A percentile compares a stretch with the other conserved stretches of the same genome.
Conservation (phyloP, 1,284 basidiomycete genomes). For the Neonothopanus nambi region DNA sequence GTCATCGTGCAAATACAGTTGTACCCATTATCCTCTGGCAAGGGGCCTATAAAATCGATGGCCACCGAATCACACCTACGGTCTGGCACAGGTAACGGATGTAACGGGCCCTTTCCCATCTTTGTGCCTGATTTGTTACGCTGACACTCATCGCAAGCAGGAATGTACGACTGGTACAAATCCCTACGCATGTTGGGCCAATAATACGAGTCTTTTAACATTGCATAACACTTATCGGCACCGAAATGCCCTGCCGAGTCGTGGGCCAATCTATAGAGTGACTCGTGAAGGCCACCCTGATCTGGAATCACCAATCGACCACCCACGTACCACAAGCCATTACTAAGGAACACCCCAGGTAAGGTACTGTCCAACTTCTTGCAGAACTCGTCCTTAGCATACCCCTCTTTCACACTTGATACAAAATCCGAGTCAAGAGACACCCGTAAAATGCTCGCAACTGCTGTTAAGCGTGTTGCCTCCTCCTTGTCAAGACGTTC, state of each 20-base stretch:
- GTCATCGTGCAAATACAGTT: slow-evolving; percentile 40
- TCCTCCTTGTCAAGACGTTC: no score
- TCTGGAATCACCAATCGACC: slow-evolving; percentile 7
- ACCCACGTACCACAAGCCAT: slow-evolving; percentile 13
- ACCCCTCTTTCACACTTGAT: background rate
- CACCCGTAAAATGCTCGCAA: background rate
- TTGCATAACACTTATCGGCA: slow-evolving; percentile 22
- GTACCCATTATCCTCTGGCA: slow-evolving; percentile 19
- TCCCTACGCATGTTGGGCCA: slow-evolving; percentile 36
- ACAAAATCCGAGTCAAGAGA: background rate
- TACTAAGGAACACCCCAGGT: background rate
- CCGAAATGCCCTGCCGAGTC: slow-evolving; percentile 30
- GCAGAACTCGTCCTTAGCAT: background rate
- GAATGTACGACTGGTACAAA: slow-evolving; percentile 22
- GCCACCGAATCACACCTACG: slow-evolving; percentile 16
- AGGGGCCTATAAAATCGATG: slow-evolving; percentile 24
- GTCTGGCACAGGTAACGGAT: slow-evolving; percentile 23
- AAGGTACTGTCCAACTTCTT: background rate
- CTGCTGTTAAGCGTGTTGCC: background rate
- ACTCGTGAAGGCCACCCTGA: background rate
- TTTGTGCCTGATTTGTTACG: slow-evolving; percentile 16
- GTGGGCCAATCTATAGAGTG: slow-evolving; percentile 25
- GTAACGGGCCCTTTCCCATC: slow-evolving; percentile 18
- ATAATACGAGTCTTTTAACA: slow-evolving; percentile 27
- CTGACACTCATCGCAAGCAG: slow-evolving; percentile 28